Percentiles rank a stretch among this genome's conserved stretches.
Conservation (phyloP, 257 asterid genomes). For the Solanum chiquidenum region DNA sequence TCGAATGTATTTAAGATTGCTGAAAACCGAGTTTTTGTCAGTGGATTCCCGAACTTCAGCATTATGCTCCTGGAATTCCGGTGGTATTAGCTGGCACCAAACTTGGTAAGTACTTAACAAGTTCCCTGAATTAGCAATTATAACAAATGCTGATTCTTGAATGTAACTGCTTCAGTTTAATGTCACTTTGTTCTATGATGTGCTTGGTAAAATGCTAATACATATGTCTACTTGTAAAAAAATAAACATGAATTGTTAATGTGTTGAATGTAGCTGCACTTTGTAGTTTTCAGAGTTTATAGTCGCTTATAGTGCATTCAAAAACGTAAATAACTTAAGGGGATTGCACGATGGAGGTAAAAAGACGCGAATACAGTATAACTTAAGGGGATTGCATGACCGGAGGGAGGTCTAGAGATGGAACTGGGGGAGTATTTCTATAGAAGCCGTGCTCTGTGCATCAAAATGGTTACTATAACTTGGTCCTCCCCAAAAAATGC, state of each 20-base stretch:
- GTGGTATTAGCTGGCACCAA: constrained; percentile 83
- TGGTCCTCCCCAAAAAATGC: not conserved
- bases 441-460: not conserved
- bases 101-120: constrained; percentile 40
- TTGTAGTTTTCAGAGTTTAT: not conserved
- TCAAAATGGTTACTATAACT: not conserved
- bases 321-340: not conserved
- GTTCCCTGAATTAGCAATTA: not conserved
- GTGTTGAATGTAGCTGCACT: not conserved
- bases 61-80: constrained; percentile 79
- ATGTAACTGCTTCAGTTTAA: not conserved
- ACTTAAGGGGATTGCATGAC: not conserved
- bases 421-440: not conserved
- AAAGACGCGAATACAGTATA: not conserved
- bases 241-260: not conserved
- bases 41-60: constrained; percentile 98
- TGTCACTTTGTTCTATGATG: not conserved
- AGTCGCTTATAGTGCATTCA: not conserved
- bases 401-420: not conserved
- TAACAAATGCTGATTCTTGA: not conserved
- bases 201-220: not conserved
- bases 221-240: not conserved
- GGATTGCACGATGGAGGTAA: not conserved
- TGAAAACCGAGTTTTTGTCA: constrained; percentile 21
- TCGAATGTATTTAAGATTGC: not conserved